Conservation (phyloP, 148 eudicot genomes). For the Rhododendron simsii region DNA sequence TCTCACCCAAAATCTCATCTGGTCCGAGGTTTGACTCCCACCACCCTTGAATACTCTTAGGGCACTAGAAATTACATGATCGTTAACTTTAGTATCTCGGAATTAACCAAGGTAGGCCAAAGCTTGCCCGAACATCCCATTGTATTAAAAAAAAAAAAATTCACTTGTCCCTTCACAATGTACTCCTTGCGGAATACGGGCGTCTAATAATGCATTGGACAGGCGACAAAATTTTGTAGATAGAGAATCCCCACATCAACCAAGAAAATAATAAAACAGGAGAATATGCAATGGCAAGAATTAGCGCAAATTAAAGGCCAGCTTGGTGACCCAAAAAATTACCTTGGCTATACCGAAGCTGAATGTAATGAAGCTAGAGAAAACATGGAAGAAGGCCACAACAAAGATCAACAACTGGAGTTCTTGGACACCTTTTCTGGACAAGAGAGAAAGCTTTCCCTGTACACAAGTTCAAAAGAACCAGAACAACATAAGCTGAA, state of each 20-base stretch:
- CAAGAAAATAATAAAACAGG: not conserved
- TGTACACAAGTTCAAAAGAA: slow-evolving; percentile 7
- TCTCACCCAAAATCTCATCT: too few relatives aligned
- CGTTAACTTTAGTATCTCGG: too few relatives aligned
- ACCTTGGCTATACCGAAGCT: slow-evolving; percentile 35
- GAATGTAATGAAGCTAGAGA: slow-evolving; percentile 11
- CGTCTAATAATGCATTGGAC: not conserved
- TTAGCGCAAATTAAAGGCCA: not conserved
- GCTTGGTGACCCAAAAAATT: not conserved
- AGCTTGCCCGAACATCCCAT: rapidly evolving
- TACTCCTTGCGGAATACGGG: not conserved
- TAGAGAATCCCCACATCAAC: not conserved
- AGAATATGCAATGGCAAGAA: not conserved
- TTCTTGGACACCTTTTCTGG: slow-evolving; percentile 36
- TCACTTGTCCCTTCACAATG: not conserved
- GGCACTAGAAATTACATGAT: not conserved
- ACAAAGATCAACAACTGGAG: slow-evolving; percentile 31
- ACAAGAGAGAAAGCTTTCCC: slow-evolving; percentile 39
- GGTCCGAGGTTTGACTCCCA: not conserved
- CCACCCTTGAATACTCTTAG: not conserved
- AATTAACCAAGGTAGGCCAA: not conserved
- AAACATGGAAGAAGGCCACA: slow-evolving; percentile 14
- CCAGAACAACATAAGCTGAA: not conserved
- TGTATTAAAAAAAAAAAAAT: not conserved
- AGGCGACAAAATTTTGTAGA: not conserved